Conservation (phyloP, 225 moss, liverwort and hornwort species). For the Polytrichum formosum region DNA sequence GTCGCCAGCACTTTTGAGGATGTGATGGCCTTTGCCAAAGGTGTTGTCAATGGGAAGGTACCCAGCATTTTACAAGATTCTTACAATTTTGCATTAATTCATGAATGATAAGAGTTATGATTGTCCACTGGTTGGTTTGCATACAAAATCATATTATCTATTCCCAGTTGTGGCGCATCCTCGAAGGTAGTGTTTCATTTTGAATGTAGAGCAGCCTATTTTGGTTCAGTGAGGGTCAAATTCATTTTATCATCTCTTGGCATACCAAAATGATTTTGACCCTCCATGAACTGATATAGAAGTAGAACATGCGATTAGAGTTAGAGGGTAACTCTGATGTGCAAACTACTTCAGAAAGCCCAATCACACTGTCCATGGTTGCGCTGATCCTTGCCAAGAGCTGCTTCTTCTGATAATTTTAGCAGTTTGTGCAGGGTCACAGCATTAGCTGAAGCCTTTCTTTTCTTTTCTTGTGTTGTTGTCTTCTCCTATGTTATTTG, state of each 20-base stretch:
- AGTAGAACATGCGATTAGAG: no score
- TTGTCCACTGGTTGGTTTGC: no score
- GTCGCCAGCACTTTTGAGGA: conserved; percentile 47
- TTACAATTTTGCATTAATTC: neutral
- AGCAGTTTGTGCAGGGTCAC: neutral
- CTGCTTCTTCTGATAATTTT: neutral
- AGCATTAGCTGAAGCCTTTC: neutral
- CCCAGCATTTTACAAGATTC: neutral
- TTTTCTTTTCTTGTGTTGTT: neutral
- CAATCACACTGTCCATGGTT: no score
- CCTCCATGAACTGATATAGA: no score
- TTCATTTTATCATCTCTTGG: neutral
- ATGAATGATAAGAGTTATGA: neutral
- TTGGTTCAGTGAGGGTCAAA: neutral
- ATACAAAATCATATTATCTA: no score
- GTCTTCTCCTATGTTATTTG: neutral
- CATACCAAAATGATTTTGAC: no score
- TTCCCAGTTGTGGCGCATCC: neutral
- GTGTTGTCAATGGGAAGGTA: conserved; percentile 71
- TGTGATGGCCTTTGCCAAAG: conserved; percentile 54
- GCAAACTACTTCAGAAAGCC: no score
- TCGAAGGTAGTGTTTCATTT: neutral
- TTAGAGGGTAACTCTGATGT: no score
- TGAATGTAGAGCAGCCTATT: neutral
- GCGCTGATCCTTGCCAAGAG: neutral